A percentile compares a stretch with the other conserved stretches of the same genome.
These are phyloP conservation scores for Calonectria henricotiae DNA, from an alignment of 2,329 filamentous ascomycete genomes.

Conservation along the genomic window DNA sequence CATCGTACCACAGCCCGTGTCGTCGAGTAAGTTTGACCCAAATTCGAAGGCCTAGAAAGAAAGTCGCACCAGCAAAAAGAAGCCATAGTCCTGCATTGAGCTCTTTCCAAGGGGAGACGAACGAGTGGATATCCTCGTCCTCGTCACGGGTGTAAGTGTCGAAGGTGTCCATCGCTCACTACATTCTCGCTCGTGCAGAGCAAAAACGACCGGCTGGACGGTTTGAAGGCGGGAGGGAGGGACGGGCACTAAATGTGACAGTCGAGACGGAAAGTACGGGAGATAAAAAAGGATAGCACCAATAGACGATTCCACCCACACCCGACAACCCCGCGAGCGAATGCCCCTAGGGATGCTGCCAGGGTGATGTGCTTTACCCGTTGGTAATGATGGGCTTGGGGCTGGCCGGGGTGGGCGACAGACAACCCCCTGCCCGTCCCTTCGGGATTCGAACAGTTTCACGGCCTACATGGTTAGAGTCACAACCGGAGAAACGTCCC, in stretches of 20 bases:
- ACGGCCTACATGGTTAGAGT: slow-evolving; percentile 12
- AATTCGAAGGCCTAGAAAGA: slow-evolving; percentile 55
- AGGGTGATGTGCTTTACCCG: slow-evolving; percentile 22
- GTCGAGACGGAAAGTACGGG: slow-evolving; percentile 7
- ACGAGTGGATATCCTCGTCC: slow-evolving; percentile 48
- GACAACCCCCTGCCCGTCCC: slow-evolving; percentile 19
- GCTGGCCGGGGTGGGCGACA: slow-evolving; percentile 13
- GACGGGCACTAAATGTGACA: slow-evolving; percentile 20
- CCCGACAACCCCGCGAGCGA: slow-evolving; percentile 15
- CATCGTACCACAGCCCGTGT: slow-evolving; percentile 60
- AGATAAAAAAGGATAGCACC: neutral
- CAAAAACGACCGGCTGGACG: neutral
- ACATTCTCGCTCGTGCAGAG: slow-evolving; percentile 35
- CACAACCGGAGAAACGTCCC: slow-evolving; percentile 23
- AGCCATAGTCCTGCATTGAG: slow-evolving; percentile 57
- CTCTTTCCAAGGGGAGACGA: slow-evolving; percentile 53
- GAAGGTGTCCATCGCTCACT: slow-evolving; percentile 40
- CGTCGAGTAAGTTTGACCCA: slow-evolving; percentile 58
- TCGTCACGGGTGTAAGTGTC: slow-evolving; percentile 48
- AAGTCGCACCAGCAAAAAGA: slow-evolving; percentile 54
- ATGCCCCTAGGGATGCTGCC: neutral
- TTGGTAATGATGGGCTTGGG: slow-evolving; percentile 3
- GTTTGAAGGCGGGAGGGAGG: neutral
- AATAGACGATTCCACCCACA: slow-evolving; percentile 18
- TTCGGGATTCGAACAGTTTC: slow-evolving; percentile 23